A percentile compares a stretch with the other conserved stretches of the same genome.
These are phyloP conservation scores for Amanita pallidorosea DNA, from an alignment of 768 basidiomycete genomes.

Conservation along the genomic window DNA sequence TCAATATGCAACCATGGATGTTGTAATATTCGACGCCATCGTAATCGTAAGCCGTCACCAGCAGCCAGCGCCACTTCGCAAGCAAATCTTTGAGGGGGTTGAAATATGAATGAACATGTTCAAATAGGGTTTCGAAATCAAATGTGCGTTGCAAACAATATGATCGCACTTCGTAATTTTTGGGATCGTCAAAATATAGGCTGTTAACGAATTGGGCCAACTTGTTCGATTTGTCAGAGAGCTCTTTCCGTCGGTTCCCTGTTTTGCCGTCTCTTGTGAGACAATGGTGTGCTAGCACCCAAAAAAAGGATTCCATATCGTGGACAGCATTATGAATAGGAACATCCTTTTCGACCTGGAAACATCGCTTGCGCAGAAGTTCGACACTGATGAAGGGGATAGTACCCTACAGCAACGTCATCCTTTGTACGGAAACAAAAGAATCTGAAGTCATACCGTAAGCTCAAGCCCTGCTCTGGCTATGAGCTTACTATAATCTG, in stretches of 20 bases:
- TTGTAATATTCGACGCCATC: neutral
- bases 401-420: neutral
- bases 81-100: neutral
- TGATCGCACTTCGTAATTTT: no score
- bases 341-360: accelerated
- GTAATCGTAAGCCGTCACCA: neutral
- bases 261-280: slow-evolving; percentile 11
- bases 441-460: neutral
- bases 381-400: no score
- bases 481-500: no score
- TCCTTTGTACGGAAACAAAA: neutral
- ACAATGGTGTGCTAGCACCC: slow-evolving; percentile 12
- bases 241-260: neutral
- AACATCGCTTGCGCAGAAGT: neutral
- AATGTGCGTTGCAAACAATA: no score
- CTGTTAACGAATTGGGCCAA: neutral
- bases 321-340: slow-evolving; percentile 7
- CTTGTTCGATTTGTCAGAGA: neutral
- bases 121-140: neutral
- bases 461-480: no score
- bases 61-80: neutral
- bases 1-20: neutral
- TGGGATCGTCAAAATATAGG: neutral
- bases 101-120: neutral
- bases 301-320: slow-evolving; percentile 14